These are phyloP conservation scores for Penicillium bialowiezense DNA, from an alignment of 495 filamentous ascomycete genomes.

Conservation along the genomic window DNA sequence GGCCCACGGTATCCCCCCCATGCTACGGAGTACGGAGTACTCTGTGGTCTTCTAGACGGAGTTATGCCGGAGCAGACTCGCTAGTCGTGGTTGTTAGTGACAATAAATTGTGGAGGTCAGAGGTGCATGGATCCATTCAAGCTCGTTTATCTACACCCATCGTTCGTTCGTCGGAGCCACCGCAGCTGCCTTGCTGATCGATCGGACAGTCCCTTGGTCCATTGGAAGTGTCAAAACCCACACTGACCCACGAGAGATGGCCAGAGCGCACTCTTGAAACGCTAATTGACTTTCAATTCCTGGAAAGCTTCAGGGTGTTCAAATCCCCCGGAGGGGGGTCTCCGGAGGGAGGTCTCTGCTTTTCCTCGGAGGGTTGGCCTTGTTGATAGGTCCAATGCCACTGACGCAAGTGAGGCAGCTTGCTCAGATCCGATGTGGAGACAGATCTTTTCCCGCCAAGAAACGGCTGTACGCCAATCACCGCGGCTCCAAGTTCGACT, in stretches of 20 bases:
- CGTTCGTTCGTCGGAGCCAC: background rate
- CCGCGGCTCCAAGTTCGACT: background rate
- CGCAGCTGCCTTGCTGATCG: constrained; percentile 1
- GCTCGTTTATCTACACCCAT: background rate
- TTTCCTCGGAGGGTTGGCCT: background rate
- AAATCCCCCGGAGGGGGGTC: no score
- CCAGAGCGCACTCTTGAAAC: constrained; percentile 10
- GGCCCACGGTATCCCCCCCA: no score
- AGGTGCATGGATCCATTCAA: background rate
- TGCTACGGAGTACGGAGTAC: no score
- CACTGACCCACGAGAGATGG: background rate
- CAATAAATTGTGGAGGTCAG: background rate
- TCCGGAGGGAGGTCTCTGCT: no score
- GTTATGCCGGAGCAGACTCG: background rate
- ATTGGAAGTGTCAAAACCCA: background rate
- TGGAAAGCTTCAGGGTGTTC: constrained; percentile 6
- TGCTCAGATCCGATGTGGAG: constrained; percentile 16
- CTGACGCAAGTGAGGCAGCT: background rate
- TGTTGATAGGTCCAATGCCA: background rate
- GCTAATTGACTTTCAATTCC: constrained; percentile 13
- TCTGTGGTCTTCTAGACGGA: no score
- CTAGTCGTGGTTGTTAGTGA: background rate
- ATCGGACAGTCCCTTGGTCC: background rate
- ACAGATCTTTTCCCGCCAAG: constrained; percentile 16
- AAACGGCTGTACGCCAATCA: constrained; percentile 2